A percentile compares a stretch with the other conserved stretches of the same genome.
These are phyloP conservation scores for Nymphaea thermarum DNA, from an alignment of 164 flowering plant genomes.

Conservation along the genomic window DNA sequence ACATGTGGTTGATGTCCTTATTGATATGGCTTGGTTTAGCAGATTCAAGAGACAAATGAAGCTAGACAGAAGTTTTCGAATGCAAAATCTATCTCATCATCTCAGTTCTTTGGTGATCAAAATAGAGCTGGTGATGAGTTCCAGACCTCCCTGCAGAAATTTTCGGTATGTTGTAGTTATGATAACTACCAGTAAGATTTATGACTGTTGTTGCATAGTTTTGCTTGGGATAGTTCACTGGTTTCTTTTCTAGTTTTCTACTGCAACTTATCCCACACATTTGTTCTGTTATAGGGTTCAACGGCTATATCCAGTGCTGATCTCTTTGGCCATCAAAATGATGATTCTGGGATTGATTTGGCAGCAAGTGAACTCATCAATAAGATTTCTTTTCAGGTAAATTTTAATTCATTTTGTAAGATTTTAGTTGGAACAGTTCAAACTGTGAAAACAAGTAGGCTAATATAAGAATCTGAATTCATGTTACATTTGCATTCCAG, in stretches of 20 bases:
- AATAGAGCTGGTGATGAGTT: slow-evolving; percentile 27
- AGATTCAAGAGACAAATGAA: slow-evolving; percentile 74
- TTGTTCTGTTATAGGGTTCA: slow-evolving; percentile 37
- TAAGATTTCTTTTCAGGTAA: slow-evolving; percentile 73
- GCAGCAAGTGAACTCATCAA: slow-evolving; percentile 19
- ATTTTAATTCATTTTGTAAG: too few species aligned
- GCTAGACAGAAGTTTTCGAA: slow-evolving; percentile 79
- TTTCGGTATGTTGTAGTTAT: slow-evolving; percentile 30
- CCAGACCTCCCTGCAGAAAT: slow-evolving; percentile 52
- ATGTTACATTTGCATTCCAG: too few species aligned
- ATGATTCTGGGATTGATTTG: slow-evolving; percentile 25
- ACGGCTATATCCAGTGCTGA: slow-evolving; percentile 89
- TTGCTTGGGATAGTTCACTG: too few species aligned
- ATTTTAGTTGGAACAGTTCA: too few species aligned
- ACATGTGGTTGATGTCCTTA: background rate
- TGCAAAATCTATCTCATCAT: slow-evolving; percentile 79
- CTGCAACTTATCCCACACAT: too few species aligned
- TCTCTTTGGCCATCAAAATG: slow-evolving; percentile 54
- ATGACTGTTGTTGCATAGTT: background rate
- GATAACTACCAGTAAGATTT: background rate
- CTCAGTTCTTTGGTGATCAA: slow-evolving; percentile 64
- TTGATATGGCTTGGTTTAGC: slow-evolving; percentile 4
- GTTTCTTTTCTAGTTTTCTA: too few species aligned
- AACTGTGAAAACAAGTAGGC: too few species aligned
- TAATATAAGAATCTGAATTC: too few species aligned